These are phyloP conservation scores for Penicillium coprophilum DNA, from an alignment of 495 filamentous ascomycete species.

Conservation along the genomic window DNA sequence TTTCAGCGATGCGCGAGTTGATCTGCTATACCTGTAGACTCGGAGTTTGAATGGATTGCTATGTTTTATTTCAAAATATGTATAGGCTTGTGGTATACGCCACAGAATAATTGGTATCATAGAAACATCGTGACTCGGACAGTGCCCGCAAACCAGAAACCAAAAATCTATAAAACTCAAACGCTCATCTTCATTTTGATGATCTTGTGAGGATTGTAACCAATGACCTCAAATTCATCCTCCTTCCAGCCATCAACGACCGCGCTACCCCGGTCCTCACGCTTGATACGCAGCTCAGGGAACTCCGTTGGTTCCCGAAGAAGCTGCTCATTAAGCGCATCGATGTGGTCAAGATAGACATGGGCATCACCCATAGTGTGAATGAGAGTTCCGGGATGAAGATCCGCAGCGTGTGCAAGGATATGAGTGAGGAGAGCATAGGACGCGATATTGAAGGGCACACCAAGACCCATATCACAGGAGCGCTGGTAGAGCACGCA, in stretches of 20 bases:
- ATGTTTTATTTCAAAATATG: not conserved
- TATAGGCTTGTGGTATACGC: not conserved
- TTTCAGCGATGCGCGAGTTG: constrained; percentile 2
- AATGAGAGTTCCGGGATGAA: constrained; percentile 79
- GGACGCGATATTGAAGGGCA: constrained; percentile 95
- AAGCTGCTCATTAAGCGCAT: constrained; percentile 78
- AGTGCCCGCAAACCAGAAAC: not conserved
- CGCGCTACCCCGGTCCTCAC: constrained; percentile 59
- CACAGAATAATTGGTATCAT: constrained; percentile 20
- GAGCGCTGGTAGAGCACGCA: constrained; percentile 91
- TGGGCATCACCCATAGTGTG: constrained; percentile 97
- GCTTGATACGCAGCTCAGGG: constrained; percentile 69
- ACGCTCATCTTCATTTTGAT: constrained; percentile 99
- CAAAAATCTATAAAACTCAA: constrained; percentile 35
- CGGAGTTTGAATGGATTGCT: not conserved
- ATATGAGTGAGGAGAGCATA: constrained; percentile 94
- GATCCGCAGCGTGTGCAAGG: constrained; percentile 79
- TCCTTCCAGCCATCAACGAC: constrained; percentile 76
- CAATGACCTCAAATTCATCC: constrained; percentile 85
- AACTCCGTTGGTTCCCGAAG: constrained; percentile 77
- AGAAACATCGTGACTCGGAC: constrained; percentile 17
- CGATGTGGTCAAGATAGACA: constrained; percentile 90
- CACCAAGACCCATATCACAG: constrained; percentile 95
- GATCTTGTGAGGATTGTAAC: constrained; percentile 84
- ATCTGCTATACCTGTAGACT: not conserved